Base-by-base conservation (phyloP, 2,329 filamentous ascomycete genomes). In the Trichoderma sp. region DNA sequence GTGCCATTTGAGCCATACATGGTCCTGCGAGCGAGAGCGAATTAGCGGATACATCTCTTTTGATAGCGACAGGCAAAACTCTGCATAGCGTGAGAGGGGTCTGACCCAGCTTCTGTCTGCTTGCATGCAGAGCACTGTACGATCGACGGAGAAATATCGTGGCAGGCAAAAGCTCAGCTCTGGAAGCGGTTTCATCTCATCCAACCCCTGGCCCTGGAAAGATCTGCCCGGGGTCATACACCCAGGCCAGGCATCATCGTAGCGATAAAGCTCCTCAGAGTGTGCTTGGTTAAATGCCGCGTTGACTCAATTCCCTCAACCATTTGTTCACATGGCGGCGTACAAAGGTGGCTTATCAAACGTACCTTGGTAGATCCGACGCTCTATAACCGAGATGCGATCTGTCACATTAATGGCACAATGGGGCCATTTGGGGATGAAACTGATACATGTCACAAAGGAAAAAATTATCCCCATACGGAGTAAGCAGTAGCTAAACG, bases 1-100 rank as follows among this genome's bases (percentile, higher is more conserved):
- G 60, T 52, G 55, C 53, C 67, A 56, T 63, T 69, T 43, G n/a
- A 40, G 60, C 60, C 59, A 58, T 69, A 60, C 67, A 69, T 63
- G 60, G 31, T 21, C 40, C 67, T 69, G 40, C 58, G 47, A 55
- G 59, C 40, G 59, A 37, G 49, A 55, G n/a, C 58, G 67, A 37
- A 37, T 49, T 29, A 43, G 58, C 55, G 64, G 63, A 40, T 37
- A 63, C 6, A 40, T 16, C 14, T 58, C n/a, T 16, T 52, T 10
- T n/a, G 1, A 11, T 21, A 56, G 56, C 33, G 40, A 59, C 33
- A 27, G 64, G 55, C 37, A 57, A 55, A 35, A 43, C 13, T 61
- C 10, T 43, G 24, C 11, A 31, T 27, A n/a, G 37, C 19, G 29
- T 33, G 53, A 58, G 53, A 66, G 53, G 53, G 24, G 53, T 35